Base-by-base conservation (phyloP, 768 basidiomycete species). In the Kwoniella sp. region DNA sequence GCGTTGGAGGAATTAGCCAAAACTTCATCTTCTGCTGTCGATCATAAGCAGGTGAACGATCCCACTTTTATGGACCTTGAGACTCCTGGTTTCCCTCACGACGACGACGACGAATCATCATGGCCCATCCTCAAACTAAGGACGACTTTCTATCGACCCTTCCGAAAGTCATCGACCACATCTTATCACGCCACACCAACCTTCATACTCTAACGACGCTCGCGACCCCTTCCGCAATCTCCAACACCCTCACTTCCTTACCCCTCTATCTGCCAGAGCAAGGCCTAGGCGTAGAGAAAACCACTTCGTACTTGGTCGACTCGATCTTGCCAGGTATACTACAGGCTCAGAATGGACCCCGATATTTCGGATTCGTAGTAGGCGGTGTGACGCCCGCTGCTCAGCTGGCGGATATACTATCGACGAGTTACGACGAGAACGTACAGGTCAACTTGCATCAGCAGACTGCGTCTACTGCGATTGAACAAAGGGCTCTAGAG, bases 361-460 rank as follows among this genome's bases (percentile, higher is more conserved):
- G 73, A 37, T 80, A 78, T 53, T 79, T 74, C 55, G 76, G 77
- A 1, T 77, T 80, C 53, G 80, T 80, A 1, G 72, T 70, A 0
- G 79, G 79, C 15, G 82, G 81, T 2, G 76, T 80, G 3, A 76
- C 78, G 0, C 76, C 77, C 1, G 78, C 77, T 1, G 75, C 81
- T 2, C 77, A 79, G 63, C 63, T 82, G 1, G 82, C 81, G 1
- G 83, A 83, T 57, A 72, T 80, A n/a, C 67, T 83, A 5, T 74
- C 73, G 0, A 73, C 76, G 2, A 77, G 75, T 36, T 82, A 77
- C 57, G 77, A 77, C 58, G 75, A 81, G 55, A 82, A 81, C 60
- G 80, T 81, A 17, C 81, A 82, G 55, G 74, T 66, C 19, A 58
- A 68, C 21, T 52, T 74, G 50, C 65, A 70, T 46, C 69, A 64